Conservation (phyloP, 2,329 filamentous ascomycete species). For the Bipolaris cookei region DNA sequence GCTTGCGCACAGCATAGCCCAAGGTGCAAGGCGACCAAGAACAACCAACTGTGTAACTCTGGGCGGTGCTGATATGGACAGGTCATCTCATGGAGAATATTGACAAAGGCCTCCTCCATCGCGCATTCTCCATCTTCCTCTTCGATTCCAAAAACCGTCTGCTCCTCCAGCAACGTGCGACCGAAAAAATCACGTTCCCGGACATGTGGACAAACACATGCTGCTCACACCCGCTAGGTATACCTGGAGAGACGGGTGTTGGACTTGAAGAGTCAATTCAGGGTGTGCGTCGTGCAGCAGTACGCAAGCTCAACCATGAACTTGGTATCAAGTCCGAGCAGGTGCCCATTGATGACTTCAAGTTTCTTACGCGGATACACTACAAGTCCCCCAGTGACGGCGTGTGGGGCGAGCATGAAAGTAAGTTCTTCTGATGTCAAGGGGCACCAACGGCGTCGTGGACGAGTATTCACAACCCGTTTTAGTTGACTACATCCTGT, state of each 20-base stretch:
- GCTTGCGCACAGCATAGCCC: neutral
- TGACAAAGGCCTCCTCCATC: slow-evolving; percentile 91
- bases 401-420: slow-evolving; percentile 98
- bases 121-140: slow-evolving; percentile 96
- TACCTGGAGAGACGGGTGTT: slow-evolving; percentile 87
- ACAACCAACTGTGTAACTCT: neutral
- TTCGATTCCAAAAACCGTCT: slow-evolving; percentile 94
- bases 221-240: slow-evolving; percentile 94
- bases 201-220: slow-evolving; percentile 99
- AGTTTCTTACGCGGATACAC: slow-evolving; percentile 94
- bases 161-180: slow-evolving; percentile 91
- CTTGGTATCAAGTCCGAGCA: slow-evolving; percentile 88
- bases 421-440: slow-evolving; percentile 60
- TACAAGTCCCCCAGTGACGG: slow-evolving; percentile 97
- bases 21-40: neutral
- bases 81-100: slow-evolving; percentile 99
- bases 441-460: neutral
- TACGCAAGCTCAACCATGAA: slow-evolving; percentile 93
- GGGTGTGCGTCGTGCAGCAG: slow-evolving; percentile 89
- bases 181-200: slow-evolving; percentile 99
- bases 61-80: slow-evolving; percentile 48
- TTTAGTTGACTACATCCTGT: slow-evolving; percentile 95
- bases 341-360: slow-evolving; percentile 89
- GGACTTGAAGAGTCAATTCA: slow-evolving; percentile 79
- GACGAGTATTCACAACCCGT: slow-evolving; percentile 27